Evolutionary conservation across 257 asterid genomes (phyloP).

Genomic region (Leptodermis oblonga): DNA sequence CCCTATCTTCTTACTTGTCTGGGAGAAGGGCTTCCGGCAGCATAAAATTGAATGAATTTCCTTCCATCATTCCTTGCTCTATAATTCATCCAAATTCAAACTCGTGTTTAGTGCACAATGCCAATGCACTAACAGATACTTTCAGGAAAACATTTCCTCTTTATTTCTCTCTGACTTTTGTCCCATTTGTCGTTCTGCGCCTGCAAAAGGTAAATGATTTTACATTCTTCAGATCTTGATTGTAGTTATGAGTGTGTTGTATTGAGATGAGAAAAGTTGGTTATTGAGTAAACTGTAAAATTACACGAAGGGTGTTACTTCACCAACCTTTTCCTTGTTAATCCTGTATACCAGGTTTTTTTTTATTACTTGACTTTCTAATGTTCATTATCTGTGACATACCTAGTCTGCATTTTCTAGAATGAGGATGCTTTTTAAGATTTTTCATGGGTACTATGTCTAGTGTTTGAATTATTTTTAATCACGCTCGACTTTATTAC

Average conservation of each 20-base stretch:
- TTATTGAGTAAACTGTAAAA: background rate
- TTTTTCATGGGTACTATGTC: background rate
- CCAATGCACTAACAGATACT: slow-evolving; percentile 71
- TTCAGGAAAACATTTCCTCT: slow-evolving; percentile 97
- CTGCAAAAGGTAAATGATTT: slow-evolving; percentile 70
- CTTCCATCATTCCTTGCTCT: slow-evolving; percentile 82
- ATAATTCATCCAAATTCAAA: slow-evolving; percentile 74
- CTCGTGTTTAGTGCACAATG: slow-evolving; percentile 82
- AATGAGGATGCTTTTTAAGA: background rate
- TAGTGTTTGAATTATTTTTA: slow-evolving; percentile 5
- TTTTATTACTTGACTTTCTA: background rate
- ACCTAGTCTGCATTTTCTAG: background rate
- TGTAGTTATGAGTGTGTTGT: slow-evolving; percentile 9
- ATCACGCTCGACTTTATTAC: slow-evolving; percentile 15
- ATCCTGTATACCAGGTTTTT: background rate
- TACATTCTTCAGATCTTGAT: background rate
- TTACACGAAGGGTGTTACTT: background rate
- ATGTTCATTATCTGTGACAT: background rate
- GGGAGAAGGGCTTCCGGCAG: slow-evolving; percentile 37
- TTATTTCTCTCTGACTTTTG: slow-evolving; percentile 95
- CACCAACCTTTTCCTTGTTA: background rate
- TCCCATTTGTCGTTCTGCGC: slow-evolving; percentile 91
- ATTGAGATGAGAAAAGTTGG: background rate
- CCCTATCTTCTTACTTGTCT: slow-evolving; percentile 63
- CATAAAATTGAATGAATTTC: slow-evolving; percentile 67